Evolutionary conservation across 208 protist genomes (phyloP), one percentile per base, ranked within the genome.

Genomic region (Leptomonas pyrrhocoris): DNA sequence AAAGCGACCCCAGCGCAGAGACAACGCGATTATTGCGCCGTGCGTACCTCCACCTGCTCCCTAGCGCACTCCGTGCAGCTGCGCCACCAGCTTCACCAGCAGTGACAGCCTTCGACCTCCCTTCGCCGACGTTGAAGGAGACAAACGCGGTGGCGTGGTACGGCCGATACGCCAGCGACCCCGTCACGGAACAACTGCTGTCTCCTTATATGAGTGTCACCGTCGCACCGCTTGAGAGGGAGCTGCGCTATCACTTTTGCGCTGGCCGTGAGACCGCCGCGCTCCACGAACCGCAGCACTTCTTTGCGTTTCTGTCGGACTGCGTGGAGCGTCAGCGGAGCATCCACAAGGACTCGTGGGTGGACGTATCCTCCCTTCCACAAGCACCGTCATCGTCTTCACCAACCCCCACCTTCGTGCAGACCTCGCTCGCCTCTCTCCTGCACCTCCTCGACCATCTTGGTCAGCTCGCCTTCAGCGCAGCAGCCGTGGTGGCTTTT

Each of bases 161-260:
- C 61, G 0, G 28, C 21, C 49, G 23, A 6, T 51, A 46, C 61
- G 45, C 42, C 43, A 18, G 18, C 50, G 55, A 67, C 31, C 30
- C 46, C 28, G 34, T 34, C 45, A 54, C 74, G 5, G 54, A 46
- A 3, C 48, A 48, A 16, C 31, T 92, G 27, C 50, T 89, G 4
- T 43, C 59, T 8, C 80, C 89, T 12, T 87, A 82, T 64, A 23
- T 84, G 21, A 18, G 23, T 13, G 30, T 40, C 38, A 66, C 72
- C 13, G 73, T 86, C 0, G 78, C 79, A 6, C 79, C 78, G 19
- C 79, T 86, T 38, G 83, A 83, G 64, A 84, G 73, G 59, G 82
- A 90, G 67, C 69, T 95, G 62, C 71, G 68, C 48, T 95, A 81
- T 66, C 90, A 95, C 65, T 95, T 95, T 59, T 48, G 59, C 31